phyloP scores from a whole-genome alignment of 208 protist species.

The Naegleria gruberi region DNA sequence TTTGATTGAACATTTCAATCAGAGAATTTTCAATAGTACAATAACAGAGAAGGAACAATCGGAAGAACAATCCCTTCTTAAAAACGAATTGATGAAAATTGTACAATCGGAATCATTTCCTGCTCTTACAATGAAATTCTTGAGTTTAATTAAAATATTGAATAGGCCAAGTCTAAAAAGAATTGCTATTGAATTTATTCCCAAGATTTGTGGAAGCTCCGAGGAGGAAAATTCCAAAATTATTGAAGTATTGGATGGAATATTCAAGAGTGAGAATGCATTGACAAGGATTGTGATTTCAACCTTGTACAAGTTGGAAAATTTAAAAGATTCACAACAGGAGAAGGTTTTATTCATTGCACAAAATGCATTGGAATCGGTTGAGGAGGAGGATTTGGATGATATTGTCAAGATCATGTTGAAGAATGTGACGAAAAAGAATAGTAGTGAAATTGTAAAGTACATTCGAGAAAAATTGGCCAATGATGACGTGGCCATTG shows the following conservation, averaged over 20 bases:
- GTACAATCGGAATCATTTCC: neutral
- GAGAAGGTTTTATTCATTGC: neutral
- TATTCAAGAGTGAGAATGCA: neutral
- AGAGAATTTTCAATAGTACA: no score
- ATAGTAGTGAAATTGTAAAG: neutral
- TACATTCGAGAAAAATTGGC: neutral
- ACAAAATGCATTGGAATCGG: neutral
- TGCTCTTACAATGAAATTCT: neutral
- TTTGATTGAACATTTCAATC: no score
- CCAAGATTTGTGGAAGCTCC: neutral
- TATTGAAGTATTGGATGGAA: neutral
- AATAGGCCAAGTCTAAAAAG: neutral
- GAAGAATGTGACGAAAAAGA: neutral
- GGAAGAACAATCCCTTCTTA: no score
- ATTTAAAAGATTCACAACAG: neutral
- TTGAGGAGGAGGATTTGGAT: neutral
- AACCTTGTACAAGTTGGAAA: neutral
- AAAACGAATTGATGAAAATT: neutral
- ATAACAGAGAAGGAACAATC: no score
- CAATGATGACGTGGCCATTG: neutral
- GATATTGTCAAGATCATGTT: neutral
- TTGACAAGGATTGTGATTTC: neutral
- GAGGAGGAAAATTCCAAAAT: neutral
- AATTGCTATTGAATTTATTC: neutral
- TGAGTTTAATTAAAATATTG: neutral